Evolutionary conservation across 1,139 yeast species (phyloP), one percentile per base, ranked within the genome.

Genomic region (Kluyveromyces marxianus): DNA sequence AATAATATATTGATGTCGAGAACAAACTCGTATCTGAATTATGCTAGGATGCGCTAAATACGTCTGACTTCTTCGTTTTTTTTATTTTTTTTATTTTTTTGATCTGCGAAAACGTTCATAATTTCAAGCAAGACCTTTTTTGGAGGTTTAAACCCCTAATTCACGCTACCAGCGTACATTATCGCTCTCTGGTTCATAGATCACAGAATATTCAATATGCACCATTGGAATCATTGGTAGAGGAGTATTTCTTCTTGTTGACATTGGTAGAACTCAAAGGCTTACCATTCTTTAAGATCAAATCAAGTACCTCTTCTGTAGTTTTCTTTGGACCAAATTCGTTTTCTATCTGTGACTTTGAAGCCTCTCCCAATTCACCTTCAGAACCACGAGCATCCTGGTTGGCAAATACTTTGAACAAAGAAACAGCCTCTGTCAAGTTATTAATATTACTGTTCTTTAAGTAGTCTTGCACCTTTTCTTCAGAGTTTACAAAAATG

Each of bases 321-420:
- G 65, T 66, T 45, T 68, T 59, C 5, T 52, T 56, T 10, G 74
- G 69, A 36, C 88, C 89, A 55, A 86, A 86, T 56, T 85, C 90
- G 52, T 74, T 76, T 44, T 71, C 75, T 49, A 86, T 66, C 52
- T 81, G 83, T 25, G 70, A 67, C 48, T 77, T 74, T n/a, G 90
- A 81, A 2, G 94, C 95, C 58, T 78, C 81, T 49, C 82, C 88
- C 33, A 83, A 65, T 6, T 75, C 73, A 47, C 95, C 95, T 56
- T 79, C 86, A 3, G 77, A 69, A 32, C 95, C 95, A 38, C 67
- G 67, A 42, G 85, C 84, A 41, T 71, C 71, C 53, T 76, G 74
- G 49, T 77, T 74, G 31, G 76, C 71, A 61, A 74, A 86, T 14
- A 86, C 74, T 58, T 82, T 77, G 69, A 77, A 84, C 21, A 76